Base-by-base conservation (phyloP, 2,329 filamentous ascomycete species). In the Salinomyces thailandicus region DNA sequence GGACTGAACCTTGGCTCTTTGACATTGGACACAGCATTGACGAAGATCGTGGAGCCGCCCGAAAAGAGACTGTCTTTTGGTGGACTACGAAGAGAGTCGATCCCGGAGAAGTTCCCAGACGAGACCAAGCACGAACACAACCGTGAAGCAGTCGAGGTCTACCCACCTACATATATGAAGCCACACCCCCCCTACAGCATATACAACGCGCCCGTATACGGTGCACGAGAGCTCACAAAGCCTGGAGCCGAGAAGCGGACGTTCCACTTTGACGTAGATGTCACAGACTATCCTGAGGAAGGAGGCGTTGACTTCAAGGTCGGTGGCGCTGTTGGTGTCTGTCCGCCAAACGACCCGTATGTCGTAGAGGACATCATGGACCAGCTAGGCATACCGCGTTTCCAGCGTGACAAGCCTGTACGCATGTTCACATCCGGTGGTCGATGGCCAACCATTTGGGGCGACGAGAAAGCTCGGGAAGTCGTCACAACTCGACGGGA, bases 361-460 rank as follows among this genome's bases (percentile, higher is more conserved):
- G 67, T 81, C 4, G 87, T 98, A 1, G 82, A 95, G 12, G 80
- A 91, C 44, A 68, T 96, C 26, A 75, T 98, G 47, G 78, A 95
- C 53, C 67, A 81, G 16, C 75, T 98, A 13, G 72, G 83, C 50
- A 72, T 96, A 15, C 87, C 87, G 3, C 80, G 77, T 24, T 84
- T 81, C 54, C 70, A 91, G 42, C 81, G 91, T 18, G 83, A 93
- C 63, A 91, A 85, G 68, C 80, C 81, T 11, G 73, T 94, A 13
- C 67, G 81, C 13, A 64, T 96, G 49, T 79, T 78, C 58, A 96
- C 91, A 0, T 76, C 72, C 22, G 75, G 71, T 42, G 89, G 89
- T 20, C 75, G 91, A 33, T 98, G 89, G 89, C 91, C 91, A 3
- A 98, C 91, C 0, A 93, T 98, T 33, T 98, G 91, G 91, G 91